phyloP scores from a whole-genome alignment of 1,139 yeast species.

The Meyerozyma guilliermondii region DNA sequence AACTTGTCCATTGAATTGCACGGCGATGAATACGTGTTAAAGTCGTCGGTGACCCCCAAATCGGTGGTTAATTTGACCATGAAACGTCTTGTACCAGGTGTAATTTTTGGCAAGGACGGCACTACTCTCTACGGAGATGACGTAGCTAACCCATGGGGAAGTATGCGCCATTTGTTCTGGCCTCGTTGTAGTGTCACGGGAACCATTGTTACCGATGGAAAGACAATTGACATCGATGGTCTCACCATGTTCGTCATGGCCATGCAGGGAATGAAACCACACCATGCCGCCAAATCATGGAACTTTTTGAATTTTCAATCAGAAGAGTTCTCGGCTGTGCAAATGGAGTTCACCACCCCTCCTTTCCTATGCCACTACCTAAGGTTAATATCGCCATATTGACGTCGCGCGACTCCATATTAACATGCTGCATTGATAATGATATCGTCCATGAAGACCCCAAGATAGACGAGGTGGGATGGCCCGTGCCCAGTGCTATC shows the following conservation, averaged over 20 bases:
- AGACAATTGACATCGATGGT: slow-evolving; percentile 41
- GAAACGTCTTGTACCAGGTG: slow-evolving; percentile 66
- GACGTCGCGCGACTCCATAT: slow-evolving; percentile 56
- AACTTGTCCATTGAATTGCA: slow-evolving; percentile 57
- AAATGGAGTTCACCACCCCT: slow-evolving; percentile 97
- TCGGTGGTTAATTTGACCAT: slow-evolving; percentile 69
- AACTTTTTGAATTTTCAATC: slow-evolving; percentile 90
- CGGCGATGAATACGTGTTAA: slow-evolving; percentile 50
- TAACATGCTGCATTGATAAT: slow-evolving; percentile 66
- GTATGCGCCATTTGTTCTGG: slow-evolving; percentile 96
- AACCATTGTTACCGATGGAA: slow-evolving; percentile 36
- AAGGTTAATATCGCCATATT: slow-evolving; percentile 78
- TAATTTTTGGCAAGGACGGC: slow-evolving; percentile 89
- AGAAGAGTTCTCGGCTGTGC: slow-evolving; percentile 63
- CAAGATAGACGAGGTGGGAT: slow-evolving; percentile 72
- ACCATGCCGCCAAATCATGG: slow-evolving; percentile 97
- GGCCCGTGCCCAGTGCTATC: slow-evolving; percentile 81
- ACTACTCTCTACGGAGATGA: slow-evolving; percentile 81
- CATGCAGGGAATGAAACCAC: slow-evolving; percentile 98
- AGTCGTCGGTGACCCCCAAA: slow-evolving; percentile 63
- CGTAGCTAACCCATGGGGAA: slow-evolving; percentile 85
- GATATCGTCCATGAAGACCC: slow-evolving; percentile 58
- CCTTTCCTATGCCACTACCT: slow-evolving; percentile 78
- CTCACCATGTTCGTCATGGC: slow-evolving; percentile 92
- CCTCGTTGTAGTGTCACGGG: slow-evolving; percentile 79